phyloP scores from a whole-genome alignment of 768 basidiomycete species.

The Rhizopogon vesiculosus region DNA sequence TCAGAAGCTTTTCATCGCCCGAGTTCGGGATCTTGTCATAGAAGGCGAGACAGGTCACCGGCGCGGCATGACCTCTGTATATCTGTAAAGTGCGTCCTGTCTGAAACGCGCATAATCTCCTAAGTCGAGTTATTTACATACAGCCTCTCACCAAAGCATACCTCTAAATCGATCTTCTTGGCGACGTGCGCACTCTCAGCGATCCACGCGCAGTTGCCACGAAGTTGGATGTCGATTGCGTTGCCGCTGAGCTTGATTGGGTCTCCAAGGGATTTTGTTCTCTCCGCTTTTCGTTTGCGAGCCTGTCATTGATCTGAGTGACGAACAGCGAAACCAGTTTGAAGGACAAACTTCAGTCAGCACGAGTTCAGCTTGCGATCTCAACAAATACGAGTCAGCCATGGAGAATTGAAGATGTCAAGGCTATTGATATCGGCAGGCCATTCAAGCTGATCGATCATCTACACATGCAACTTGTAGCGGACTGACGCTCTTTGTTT shows the following conservation, averaged over 20 bases:
- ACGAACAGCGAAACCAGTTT: not conserved
- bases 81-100: conserved; percentile 73
- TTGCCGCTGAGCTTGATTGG: conserved; percentile 77
- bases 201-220: conserved; percentile 72
- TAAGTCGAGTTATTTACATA: not conserved
- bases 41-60: conserved; percentile 82
- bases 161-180: conserved; percentile 74
- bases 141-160: conserved; percentile 23
- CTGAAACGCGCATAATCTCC: conserved; percentile 34
- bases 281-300: conserved; percentile 68
- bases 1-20: conserved; percentile 47
- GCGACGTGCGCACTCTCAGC: conserved; percentile 81
- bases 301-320: conserved; percentile 35
- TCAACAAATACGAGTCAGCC: conserved; percentile 24
- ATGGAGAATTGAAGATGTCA: conserved; percentile 7
- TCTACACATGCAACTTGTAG: no score
- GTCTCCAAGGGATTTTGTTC: conserved; percentile 65
- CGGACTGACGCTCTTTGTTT: not conserved
- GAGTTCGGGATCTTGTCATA: conserved; percentile 37
- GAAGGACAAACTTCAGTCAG: conserved; percentile 20
- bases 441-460: not conserved
- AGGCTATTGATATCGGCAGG: not conserved
- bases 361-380: conserved; percentile 27
- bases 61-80: conserved; percentile 83
- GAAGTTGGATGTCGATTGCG: conserved; percentile 65